A percentile compares a stretch with the other conserved stretches of the same genome.
Conservation (phyloP, 768 basidiomycete genomes). For the Tylopilus plumbeoviolaceoides region DNA sequence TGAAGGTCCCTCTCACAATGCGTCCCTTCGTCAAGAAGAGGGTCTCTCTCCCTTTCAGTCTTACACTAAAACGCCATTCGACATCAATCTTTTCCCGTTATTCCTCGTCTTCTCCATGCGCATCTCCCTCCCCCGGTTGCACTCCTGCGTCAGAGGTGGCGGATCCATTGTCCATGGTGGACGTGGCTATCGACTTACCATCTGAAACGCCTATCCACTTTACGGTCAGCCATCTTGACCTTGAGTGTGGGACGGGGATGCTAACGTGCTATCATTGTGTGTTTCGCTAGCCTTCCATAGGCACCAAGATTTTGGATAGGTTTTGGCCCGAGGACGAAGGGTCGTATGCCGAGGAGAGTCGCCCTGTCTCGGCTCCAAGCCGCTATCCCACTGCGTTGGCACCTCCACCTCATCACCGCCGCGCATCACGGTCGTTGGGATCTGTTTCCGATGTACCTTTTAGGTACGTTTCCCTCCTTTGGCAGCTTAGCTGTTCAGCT, state of each 20-base stretch:
- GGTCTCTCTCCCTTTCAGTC: conserved; percentile 19
- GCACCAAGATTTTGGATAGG: conserved; percentile 26
- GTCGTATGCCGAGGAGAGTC: conserved; percentile 17
- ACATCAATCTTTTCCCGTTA: conserved; percentile 21
- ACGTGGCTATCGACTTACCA: conserved; percentile 1
- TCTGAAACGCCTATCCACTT: conserved; percentile 1
- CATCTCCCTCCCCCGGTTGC: conserved; percentile 9
- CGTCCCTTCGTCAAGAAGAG: conserved; percentile 28
- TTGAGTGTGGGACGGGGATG: not conserved
- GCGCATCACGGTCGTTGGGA: conserved; percentile 16
- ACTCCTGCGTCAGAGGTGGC: conserved; percentile 17
- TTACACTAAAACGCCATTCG: conserved; percentile 25
- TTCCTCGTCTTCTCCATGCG: conserved; percentile 15
- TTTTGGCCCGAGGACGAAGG: conserved; percentile 32
- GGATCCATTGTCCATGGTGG: conserved; percentile 17
- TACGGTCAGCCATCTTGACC: conserved; percentile 15
- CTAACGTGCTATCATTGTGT: conserved; percentile 9
- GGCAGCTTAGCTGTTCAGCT: not conserved
- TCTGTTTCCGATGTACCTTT: conserved; percentile 6
- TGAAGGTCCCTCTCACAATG: conserved; percentile 27
- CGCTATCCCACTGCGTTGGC: conserved; percentile 20
- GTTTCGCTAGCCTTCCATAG: conserved; percentile 22
- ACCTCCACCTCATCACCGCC: conserved; percentile 30
- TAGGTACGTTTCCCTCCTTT: conserved; percentile 11
- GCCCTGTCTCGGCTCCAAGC: conserved; percentile 2